phyloP scores from a whole-genome alignment of 2,329 filamentous ascomycete species.

The Chaetomium strumarium region DNA sequence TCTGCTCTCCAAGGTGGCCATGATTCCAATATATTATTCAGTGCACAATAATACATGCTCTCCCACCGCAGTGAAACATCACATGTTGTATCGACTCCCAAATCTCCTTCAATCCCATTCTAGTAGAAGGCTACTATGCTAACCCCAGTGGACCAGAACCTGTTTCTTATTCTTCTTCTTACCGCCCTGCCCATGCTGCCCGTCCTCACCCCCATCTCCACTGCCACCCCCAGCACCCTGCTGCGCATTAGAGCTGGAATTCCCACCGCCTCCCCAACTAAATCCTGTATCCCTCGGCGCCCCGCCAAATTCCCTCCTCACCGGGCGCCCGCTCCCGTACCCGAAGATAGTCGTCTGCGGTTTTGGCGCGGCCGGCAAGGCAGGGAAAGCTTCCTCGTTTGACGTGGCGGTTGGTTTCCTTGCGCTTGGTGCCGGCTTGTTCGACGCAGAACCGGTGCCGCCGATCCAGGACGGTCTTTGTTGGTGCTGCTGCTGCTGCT shows the following conservation, averaged over 20 bases:
- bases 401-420: neutral
- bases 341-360: conserved; percentile 57
- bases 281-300: conserved; percentile 44
- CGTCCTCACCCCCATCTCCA: conserved; percentile 27
- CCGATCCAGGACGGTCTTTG: conserved; percentile 23
- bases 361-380: conserved; percentile 72
- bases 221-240: conserved; percentile 30
- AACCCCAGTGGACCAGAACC: conserved; percentile 58
- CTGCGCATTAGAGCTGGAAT: too few species aligned
- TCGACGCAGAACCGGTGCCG: neutral
- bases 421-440: neutral
- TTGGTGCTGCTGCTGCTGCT: neutral
- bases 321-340: conserved; percentile 47
- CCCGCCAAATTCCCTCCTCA: conserved; percentile 47
- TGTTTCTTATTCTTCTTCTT: conserved; percentile 59
- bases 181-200: conserved; percentile 33
- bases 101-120: too few species aligned
- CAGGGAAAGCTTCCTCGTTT: conserved; percentile 66
- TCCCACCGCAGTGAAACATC: too few species aligned
- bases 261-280: conserved; percentile 42
- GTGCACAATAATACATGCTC: too few species aligned
- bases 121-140: too few species aligned
- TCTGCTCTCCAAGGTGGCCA: too few species aligned
- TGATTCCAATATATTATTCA: too few species aligned
- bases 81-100: too few species aligned